Percentiles rank a stretch among this genome's conserved stretches.
Conservation (phyloP, 2,329 filamentous ascomycete species). For the Pseudogymnoascus sp. region DNA sequence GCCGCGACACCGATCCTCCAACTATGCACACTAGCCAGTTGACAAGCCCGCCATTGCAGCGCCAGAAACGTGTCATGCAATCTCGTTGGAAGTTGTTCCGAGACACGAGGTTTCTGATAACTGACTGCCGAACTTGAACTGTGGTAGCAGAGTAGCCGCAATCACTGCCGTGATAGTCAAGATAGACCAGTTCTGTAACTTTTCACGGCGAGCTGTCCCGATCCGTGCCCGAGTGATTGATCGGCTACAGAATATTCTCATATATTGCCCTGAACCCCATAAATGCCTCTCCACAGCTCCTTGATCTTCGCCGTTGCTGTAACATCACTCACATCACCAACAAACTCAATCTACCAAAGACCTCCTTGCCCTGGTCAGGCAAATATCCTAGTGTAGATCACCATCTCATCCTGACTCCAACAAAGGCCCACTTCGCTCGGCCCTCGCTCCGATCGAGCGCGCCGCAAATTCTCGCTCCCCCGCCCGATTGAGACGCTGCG, state of each 20-base stretch:
- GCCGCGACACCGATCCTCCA: not conserved
- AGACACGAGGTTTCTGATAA: not conserved
- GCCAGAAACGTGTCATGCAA: not conserved
- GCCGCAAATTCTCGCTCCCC: not conserved
- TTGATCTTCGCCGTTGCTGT: not conserved
- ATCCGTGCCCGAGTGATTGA: constrained; percentile 1
- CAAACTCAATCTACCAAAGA: not conserved
- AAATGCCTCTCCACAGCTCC: not conserved
- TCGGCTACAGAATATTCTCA: not conserved
- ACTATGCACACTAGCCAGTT: not conserved
- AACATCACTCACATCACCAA: constrained; percentile 1
- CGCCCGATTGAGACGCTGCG: not conserved
- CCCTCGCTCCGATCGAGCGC: not conserved
- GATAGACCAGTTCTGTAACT: not conserved
- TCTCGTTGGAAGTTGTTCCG: not conserved
- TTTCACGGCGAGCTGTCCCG: not conserved
- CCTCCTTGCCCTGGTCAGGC: not conserved
- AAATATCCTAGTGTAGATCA: not conserved
- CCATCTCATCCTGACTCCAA: not conserved
- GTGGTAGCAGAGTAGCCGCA: not conserved
- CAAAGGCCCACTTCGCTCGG: constrained; percentile 1
- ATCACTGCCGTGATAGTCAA: not conserved
- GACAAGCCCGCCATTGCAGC: not conserved
- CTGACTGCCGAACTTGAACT: not conserved
- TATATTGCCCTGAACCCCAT: not conserved